Evolutionary conservation across 2,329 filamentous ascomycete species (phyloP), one percentile per base, ranked within the genome.

Genomic region (Hypomyces perniciosus): DNA sequence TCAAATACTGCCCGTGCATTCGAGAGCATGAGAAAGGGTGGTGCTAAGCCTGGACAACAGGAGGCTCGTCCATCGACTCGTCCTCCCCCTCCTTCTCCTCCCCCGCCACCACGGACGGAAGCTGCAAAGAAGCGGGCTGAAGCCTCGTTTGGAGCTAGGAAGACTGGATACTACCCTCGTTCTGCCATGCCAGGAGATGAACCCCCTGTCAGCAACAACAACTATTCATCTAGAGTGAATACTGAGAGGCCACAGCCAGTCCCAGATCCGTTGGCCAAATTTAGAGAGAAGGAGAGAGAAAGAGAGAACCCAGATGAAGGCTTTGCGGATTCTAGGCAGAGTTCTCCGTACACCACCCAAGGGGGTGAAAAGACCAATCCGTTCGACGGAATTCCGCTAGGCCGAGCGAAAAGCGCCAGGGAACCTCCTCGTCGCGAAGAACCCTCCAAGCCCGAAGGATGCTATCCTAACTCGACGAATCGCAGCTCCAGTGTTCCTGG

Each of bases 281-380:
- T 79, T 52, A 69, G 71, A 58, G 63, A 68, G 2, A 55, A 54
- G 37, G 41, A 31, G 9, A 26, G 33, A 29, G 43, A 49, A 37
- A n/a, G 70, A 58, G 65, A 68, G 1, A 53, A 54, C 31, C 34
- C 38, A 12, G 20, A 43, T 7, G 71, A 75, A 4, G 64, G 64
- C 1, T 69, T 68, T 40, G 51, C 68, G 39, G 77, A 82, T 53
- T 62, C 65, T n/a, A 72, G 79, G n/a, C 72, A 79, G 49, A 79
- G 78, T 57, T 79, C 77, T 5, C 79, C 80, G 0, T 84, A 84
- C 59, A 71, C 73, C 39, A 74, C 71, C 1, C 72, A 76, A 31
- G 72, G 77, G 9, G 79, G 81, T 33, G 81, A 84, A 62, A 83
- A 77, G 65, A 76, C 78, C 4, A 76, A 81, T 42, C 74, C 78